Evolutionary conservation across 192 early-diverging fungal genomes (phyloP), one percentile per base, ranked within the genome.

Genomic region (Coemansia javaensis): DNA sequence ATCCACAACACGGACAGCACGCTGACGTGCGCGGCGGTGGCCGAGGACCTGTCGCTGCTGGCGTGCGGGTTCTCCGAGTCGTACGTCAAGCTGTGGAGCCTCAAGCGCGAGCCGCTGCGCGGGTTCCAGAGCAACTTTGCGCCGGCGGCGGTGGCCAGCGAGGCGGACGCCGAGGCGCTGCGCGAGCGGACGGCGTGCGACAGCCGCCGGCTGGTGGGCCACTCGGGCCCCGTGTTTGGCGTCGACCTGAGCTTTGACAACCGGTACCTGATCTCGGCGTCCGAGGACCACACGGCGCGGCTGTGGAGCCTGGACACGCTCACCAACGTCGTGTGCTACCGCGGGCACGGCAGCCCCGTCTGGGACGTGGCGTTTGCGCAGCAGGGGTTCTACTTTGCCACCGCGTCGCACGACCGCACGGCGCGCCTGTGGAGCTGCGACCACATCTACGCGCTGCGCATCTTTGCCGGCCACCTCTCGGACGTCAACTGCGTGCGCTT

Each of bases 401-500:
- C 93, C 3, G 90, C 90, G 0, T 90, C 88, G 16, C 91, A 94
- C 57, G 97, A 99, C 68, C 77, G 89, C 50, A 99, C 94, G 0
- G 90, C 97, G 21, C 76, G 94, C 31, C 75, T 99, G 16, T 99
- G 94, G 94, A 90, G 91, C 56, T 89, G 86, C 52, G 97, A 99
- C 59, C 94, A 95, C 51, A 91, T 97, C 31, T 87, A 90, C 59
- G 91, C 94, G 11, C 62, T 99, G 57, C 83, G 97, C 44, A 87
- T 99, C 25, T 97, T 99, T 83, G 94, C 91, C 44, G 97, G 97
- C 17, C 97, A 99, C 75, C 62, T 93, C 34, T 90, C 93, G 0
- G 97, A 99, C 70, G 97, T 99, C 9, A 93, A 98, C 46, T 75
- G 66, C 32, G 94, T 99, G 22, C 83, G 83, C 55, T 99, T 99